Evolutionary conservation across 768 basidiomycete species (phyloP), one percentile per base, ranked within the genome.

Genomic region (Pulveroboletus sp.): DNA sequence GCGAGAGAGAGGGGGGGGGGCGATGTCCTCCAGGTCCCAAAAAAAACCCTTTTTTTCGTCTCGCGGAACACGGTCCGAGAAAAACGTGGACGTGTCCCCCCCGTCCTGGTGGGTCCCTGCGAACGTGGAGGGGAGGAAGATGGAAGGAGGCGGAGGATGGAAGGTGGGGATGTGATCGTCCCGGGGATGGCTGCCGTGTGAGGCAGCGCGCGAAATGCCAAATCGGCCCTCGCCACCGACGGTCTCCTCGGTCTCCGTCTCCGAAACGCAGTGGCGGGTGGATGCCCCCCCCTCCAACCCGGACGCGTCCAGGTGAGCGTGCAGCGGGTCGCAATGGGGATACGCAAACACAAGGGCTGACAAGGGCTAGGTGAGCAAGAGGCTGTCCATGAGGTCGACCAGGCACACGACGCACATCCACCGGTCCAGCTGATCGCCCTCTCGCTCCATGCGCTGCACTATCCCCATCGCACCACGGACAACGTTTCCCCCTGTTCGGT

Each of bases 31-130:
- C 18, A 8, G 27, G 14, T 10, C 18, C 8, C n/a, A n/a, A 12
- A 32, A 11, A 6, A 21, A 21, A 21, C 21, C 21, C 3, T 21
- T 21, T 21, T 21, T 21, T 24, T 32, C 26, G 45, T 35, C 43
- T 46, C 56, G 46, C 33, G 51, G 57, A 45, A 46, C 47, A 30
- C 3, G 27, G 56, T 12, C 50, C n/a, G 50, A 40, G 45, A 30
- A 43, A 43, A 43, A 43, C 44, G 49, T n/a, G n/a, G n/a, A n/a
- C n/a, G n/a, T n/a, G n/a, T n/a, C n/a, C n/a, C n/a, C n/a, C n/a
- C n/a, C n/a, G n/a, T n/a, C n/a, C n/a, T n/a, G n/a, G n/a, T n/a
- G n/a, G n/a, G n/a, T n/a, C n/a, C n/a, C n/a, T 6, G 32, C 32
- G 12, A 17, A 27, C 32, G 21, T 12, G 40, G 27, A 35, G 28